Evolutionary conservation across 345 rosid genomes (phyloP), one percentile per base, ranked within the genome.

Genomic region (Ceriops tagal): DNA sequence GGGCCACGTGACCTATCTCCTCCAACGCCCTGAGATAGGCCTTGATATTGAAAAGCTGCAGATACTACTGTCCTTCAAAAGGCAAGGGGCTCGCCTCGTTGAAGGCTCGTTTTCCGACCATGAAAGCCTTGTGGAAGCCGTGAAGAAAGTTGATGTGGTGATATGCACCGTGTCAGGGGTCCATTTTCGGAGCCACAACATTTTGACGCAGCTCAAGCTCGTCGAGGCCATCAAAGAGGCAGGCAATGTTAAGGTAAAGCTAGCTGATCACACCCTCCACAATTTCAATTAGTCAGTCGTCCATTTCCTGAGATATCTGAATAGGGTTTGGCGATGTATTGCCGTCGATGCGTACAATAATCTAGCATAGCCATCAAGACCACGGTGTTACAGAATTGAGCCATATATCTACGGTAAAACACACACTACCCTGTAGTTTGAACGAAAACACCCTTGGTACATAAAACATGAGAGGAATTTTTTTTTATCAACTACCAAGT

Each of bases 191-290:
- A 74, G 77, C 63, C 93, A 86, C 69, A 88, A 82, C 69, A 47
- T 88, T 46, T 16, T 82, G 59, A 20, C 81, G 79, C 93, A 88
- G 82, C 83, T 86, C 68, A 77, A 79, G 68, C 83, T 88, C 28
- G 90, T 84, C 7, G 82, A 84, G 1, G 93, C 93, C 73, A 86
- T 88, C 77, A 86, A 83, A 64, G 81, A 83, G 68, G 93, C 93
- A 0, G 90, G 90, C 49, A 88, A 88, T 8, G 68, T 88, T 26
- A 84, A 86, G 90, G 93, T 88, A 68, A 43, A 3, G 49, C 3
- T 0, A 13, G 49, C 49, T 43, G 0, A 13, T 43, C 37, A 34
- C 37, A 34, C 37, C 19, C 49, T 43, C 49, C 16, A 13, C 49
- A 43, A 43, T 43, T 43, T 15, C 49, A 43, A 43, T 11, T 43